These are phyloP conservation scores for Bathelium albidoporum DNA, from an alignment of 495 filamentous ascomycete genomes.

Conservation along the genomic window DNA sequence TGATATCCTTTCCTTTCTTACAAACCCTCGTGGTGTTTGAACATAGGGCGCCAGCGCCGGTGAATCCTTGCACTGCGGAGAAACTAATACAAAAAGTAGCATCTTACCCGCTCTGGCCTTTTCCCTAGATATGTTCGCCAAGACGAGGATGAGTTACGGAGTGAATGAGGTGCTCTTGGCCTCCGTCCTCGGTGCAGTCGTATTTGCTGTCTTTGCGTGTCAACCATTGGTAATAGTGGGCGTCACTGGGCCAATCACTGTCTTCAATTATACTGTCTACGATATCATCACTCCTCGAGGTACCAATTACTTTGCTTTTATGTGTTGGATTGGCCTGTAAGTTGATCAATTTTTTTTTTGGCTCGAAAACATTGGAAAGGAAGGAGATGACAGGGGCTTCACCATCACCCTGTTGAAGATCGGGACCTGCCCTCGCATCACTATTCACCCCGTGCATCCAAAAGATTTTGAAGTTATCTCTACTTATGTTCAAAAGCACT, in stretches of 20 bases:
- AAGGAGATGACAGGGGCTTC: too few relatives aligned
- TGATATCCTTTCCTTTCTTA: neutral
- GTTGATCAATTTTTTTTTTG: neutral
- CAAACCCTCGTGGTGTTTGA: neutral
- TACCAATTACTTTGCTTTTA: slow-evolving; percentile 37
- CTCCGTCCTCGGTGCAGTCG: slow-evolving; percentile 34
- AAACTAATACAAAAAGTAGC: slow-evolving; percentile 11
- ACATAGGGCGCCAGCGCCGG: neutral
- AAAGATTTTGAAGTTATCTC: too few relatives aligned
- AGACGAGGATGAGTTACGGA: slow-evolving; percentile 34
- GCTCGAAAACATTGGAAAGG: neutral
- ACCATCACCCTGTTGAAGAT: too few relatives aligned
- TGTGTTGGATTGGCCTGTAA: slow-evolving; percentile 53
- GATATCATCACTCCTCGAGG: slow-evolving; percentile 27
- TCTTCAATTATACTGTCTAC: slow-evolving; percentile 41
- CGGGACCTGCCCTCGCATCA: too few relatives aligned
- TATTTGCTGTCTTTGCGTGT: slow-evolving; percentile 28
- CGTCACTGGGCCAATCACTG: slow-evolving; percentile 24
- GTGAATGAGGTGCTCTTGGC: slow-evolving; percentile 39
- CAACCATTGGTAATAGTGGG: slow-evolving; percentile 32
- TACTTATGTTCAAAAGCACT: too few relatives aligned
- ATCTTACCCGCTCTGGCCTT: slow-evolving; percentile 40
- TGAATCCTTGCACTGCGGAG: neutral
- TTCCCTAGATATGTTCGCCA: slow-evolving; percentile 34
- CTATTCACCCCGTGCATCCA: too few relatives aligned